phyloP scores from a whole-genome alignment of 129 eudicot species.

The Escallonia rubra region DNA sequence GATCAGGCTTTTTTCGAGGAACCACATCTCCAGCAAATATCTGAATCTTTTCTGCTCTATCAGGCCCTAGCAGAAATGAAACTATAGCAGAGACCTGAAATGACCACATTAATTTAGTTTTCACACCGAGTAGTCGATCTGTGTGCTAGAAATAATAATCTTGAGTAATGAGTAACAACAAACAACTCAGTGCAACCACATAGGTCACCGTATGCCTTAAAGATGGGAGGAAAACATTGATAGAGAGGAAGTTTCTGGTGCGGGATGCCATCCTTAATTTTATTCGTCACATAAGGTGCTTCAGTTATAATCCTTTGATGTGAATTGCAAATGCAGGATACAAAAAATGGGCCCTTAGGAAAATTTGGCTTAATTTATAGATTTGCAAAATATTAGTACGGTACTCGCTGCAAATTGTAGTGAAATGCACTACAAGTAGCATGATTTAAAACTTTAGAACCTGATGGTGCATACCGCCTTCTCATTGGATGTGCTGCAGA shows the following conservation, averaged over 20 bases:
- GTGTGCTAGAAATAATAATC: background rate
- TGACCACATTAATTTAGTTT: constrained; percentile 1
- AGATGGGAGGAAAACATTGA: background rate
- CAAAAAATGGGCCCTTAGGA: background rate
- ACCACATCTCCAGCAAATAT: constrained; percentile 98
- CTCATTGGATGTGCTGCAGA: constrained; percentile 97
- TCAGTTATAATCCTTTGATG: background rate
- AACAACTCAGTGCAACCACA: no score
- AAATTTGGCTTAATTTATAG: no score
- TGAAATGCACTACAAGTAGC: background rate
- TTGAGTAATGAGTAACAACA: no score
- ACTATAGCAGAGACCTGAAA: constrained; percentile 95
- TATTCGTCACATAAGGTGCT: background rate
- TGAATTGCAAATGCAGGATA: no score
- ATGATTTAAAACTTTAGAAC: constrained; percentile 21
- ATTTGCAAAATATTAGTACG: background rate
- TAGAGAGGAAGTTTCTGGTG: background rate
- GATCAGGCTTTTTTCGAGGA: constrained; percentile 97
- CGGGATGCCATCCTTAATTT: no score
- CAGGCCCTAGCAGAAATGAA: constrained; percentile 86
- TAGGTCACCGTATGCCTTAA: no score
- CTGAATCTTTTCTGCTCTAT: constrained; percentile 78
- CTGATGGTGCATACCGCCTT: constrained; percentile 84
- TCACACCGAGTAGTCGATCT: background rate
- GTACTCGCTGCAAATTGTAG: background rate